Base-by-base conservation (phyloP, 192 early-diverging fungal species). In the Backusella tuberculispora region DNA sequence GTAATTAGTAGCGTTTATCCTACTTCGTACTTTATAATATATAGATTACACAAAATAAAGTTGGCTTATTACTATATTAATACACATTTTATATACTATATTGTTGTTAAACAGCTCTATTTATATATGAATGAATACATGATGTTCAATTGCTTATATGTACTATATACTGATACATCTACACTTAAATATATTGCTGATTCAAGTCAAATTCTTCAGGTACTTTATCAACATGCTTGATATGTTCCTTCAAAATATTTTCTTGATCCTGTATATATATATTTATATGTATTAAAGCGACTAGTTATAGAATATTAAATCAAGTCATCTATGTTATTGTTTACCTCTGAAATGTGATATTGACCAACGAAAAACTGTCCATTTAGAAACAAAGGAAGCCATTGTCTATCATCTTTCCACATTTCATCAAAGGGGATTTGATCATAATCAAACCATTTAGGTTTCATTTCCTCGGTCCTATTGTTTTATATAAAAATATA, bases 401-500 rank as follows among this genome's bases (percentile, higher is more conserved):
- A 94, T 24, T 76, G 47, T 6, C 44, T 3, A 73, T 92, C 93
- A 71, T 94, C 93, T 5, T 87, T 77, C 93, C 93, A 94, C 93
- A 94, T 94, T 19, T 75, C 66, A 10, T 82, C 78, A 72, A 81
- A 94, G 1, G 93, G 93, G 80, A 93, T 85, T 19, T 79, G 66
- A 26, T 76, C 68, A 37, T 84, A 74, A 0, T 56, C 44, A 68
- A 87, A 94, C 93, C 93, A 94, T 81, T 93, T 69, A 1, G 91
- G 91, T 34, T 80, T 79, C 93, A 94, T 94, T 76, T 94, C 93
- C 12, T 94, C 91, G 6, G 88, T 88, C 72, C 85, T 79, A 50
- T 15, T 10, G n/a, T 14, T 13, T 34, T 34, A 34, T 34, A 34
- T 34, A 34, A 34, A 34, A 34, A 2, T 34, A 34, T 34, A 34